Evolutionary conservation across 139 green algal genomes (phyloP).

Genomic region (Ettlia oleoabundans): DNA sequence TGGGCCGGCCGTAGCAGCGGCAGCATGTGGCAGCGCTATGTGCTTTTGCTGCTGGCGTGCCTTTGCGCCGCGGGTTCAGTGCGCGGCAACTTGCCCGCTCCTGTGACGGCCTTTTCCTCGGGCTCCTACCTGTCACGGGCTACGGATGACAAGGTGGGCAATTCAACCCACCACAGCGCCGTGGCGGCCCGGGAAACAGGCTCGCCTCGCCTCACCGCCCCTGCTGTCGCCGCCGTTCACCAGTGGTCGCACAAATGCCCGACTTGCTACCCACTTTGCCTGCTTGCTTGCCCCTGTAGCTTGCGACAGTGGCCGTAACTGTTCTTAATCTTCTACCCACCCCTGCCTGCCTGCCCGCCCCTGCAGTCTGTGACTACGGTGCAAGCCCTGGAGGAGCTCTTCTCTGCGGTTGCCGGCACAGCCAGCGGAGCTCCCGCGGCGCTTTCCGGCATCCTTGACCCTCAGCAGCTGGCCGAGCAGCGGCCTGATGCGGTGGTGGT

Average conservation of each 20-base stretch:
- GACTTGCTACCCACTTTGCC: too few species aligned
- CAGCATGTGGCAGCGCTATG: background rate
- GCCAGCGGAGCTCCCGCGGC: background rate
- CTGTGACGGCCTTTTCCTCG: background rate
- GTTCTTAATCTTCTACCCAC: too few species aligned
- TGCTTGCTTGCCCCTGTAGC: too few species aligned
- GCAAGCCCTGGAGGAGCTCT: background rate
- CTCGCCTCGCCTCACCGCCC: background rate
- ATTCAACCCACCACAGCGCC: background rate
- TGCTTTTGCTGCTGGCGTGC: background rate
- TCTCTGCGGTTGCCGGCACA: background rate
- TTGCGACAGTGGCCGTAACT: too few species aligned
- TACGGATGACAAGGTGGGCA: background rate
- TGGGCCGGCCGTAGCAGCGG: background rate
- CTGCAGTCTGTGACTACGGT: background rate
- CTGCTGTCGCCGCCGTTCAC: background rate
- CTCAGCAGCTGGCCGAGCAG: background rate
- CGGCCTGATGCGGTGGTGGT: background rate
- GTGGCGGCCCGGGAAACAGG: background rate
- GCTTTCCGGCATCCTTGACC: background rate
- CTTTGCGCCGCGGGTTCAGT: constrained; percentile 1
- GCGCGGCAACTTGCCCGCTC: background rate
- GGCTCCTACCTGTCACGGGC: background rate
- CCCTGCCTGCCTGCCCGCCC: background rate
- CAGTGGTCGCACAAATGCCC: too few species aligned